A percentile compares a stretch with the other conserved stretches of the same genome.
These are phyloP conservation scores for Eudorina sp. DNA, from an alignment of 139 green algal genomes.

Conservation along the genomic window DNA sequence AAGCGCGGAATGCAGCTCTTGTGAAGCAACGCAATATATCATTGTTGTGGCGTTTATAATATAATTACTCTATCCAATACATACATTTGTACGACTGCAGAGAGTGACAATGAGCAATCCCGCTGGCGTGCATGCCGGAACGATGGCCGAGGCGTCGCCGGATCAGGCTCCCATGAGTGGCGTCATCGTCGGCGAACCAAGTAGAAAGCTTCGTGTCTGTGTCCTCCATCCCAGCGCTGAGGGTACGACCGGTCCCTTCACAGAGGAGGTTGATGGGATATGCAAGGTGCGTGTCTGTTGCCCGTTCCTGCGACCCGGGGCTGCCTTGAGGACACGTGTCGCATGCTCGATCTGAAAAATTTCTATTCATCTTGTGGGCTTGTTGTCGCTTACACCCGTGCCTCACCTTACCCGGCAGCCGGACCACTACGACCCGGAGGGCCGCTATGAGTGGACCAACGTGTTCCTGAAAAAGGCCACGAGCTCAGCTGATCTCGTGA, in stretches of 20 bases:
- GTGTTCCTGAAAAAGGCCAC: conserved; percentile 18
- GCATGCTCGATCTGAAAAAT: no score
- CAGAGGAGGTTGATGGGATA: not conserved
- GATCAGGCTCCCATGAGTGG: not conserved
- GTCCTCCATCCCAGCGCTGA: conserved; percentile 1
- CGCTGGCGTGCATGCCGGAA: not conserved
- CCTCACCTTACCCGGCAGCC: not conserved
- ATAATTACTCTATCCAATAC: no score
- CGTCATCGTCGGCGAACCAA: not conserved
- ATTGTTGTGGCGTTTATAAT: no score
- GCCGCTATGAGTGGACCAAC: conserved; percentile 15
- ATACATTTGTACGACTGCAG: no score
- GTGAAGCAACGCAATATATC: no score
- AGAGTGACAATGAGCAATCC: no score
- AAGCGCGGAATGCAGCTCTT: no score
- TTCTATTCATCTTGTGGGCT: not conserved
- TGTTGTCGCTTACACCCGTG: no score
- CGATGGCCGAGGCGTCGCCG: not conserved
- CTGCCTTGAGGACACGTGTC: no score
- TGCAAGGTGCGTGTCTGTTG: not conserved
- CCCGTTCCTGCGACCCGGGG: no score
- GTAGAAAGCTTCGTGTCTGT: not conserved
- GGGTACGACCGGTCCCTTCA: not conserved
- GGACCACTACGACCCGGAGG: conserved; percentile 4
- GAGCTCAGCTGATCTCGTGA: not conserved